Evolutionary conservation across 352 stramenopile genomes (phyloP).

Genomic region (Globisporangium lucens): DNA sequence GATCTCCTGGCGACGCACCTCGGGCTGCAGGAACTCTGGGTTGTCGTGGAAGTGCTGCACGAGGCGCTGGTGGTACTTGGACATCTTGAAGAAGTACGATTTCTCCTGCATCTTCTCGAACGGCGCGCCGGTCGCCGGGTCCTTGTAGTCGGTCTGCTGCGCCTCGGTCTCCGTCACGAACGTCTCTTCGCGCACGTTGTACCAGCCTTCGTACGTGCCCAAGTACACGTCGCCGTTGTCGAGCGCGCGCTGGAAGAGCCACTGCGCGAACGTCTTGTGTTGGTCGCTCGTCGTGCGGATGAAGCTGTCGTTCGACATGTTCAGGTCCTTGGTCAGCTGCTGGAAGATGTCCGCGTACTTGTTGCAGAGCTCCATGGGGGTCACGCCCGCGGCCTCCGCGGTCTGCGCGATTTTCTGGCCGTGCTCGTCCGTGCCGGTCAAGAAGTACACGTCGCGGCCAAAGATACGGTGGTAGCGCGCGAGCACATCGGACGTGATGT

Average conservation of each 20-base stretch:
- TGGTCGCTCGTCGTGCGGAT: slow-evolving; percentile 94
- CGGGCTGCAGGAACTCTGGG: slow-evolving; percentile 95
- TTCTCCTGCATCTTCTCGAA: slow-evolving; percentile 98
- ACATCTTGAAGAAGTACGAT: slow-evolving; percentile 99
- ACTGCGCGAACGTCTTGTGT: slow-evolving; percentile 94
- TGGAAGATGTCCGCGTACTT: slow-evolving; percentile 90
- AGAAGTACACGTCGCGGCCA: slow-evolving; percentile 81
- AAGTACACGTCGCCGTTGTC: slow-evolving; percentile 96
- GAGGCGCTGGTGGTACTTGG: slow-evolving; percentile 95
- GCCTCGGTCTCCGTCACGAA: slow-evolving; percentile 99
- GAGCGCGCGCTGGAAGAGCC: slow-evolving; percentile 92
- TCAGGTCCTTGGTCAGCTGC: slow-evolving; percentile 81
- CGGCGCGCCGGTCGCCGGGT: slow-evolving; percentile 89
- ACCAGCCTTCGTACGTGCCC: slow-evolving; percentile 97
- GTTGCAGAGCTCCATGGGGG: slow-evolving; percentile 95
- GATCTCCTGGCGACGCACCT: slow-evolving; percentile 94
- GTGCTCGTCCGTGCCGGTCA: slow-evolving; percentile 96
- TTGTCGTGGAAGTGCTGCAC: slow-evolving; percentile 94
- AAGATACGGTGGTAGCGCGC: slow-evolving; percentile 92
- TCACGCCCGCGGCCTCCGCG: slow-evolving; percentile 88
- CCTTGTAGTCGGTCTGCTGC: slow-evolving; percentile 94
- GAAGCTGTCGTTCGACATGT: slow-evolving; percentile 91
- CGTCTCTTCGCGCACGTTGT: slow-evolving; percentile 98
- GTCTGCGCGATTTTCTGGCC: slow-evolving; percentile 99
- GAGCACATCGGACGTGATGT: slow-evolving; percentile 96